A percentile compares a stretch with the other conserved stretches of the same genome.
These are phyloP conservation scores for Phalaenopsis aphrodite DNA, from an alignment of 106 monocot genomes.

Conservation along the genomic window DNA sequence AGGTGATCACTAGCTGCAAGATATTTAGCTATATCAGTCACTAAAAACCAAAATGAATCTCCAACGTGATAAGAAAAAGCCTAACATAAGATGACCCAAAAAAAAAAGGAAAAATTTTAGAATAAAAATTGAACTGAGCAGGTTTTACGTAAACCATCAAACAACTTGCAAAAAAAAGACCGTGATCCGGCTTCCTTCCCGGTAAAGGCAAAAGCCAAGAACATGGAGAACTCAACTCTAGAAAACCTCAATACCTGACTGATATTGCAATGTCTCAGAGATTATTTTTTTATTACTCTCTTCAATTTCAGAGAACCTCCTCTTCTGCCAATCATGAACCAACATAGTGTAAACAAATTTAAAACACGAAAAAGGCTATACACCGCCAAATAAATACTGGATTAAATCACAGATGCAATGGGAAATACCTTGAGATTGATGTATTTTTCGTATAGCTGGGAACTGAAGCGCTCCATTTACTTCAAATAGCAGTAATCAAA, in stretches of 20 bases:
- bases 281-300: slow-evolving; percentile 14
- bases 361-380: too few relatives aligned
- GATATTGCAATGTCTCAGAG: slow-evolving; percentile 10
- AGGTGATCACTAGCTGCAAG: slow-evolving; percentile 25
- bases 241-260: slow-evolving; percentile 15
- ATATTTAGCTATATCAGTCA: neutral
- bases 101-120: neutral
- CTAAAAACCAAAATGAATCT: neutral
- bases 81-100: neutral
- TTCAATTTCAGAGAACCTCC: slow-evolving; percentile 20
- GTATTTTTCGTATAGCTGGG: slow-evolving; percentile 33
- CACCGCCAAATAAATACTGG: neutral
- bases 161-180: neutral
- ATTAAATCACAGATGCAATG: neutral
- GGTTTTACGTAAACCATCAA: neutral
- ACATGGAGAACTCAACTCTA: neutral
- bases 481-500: neutral
- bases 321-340: slow-evolving; percentile 21
- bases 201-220: neutral
- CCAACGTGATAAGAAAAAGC: neutral
- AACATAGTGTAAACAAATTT: neutral
- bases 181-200: neutral
- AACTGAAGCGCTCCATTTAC: slow-evolving; percentile 32
- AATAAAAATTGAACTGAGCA: neutral
- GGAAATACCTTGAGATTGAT: slow-evolving; percentile 31